A percentile compares a stretch with the other conserved stretches of the same genome.
Conservation (phyloP, 2,329 filamentous ascomycete species). For the Penicillium janthinellum region DNA sequence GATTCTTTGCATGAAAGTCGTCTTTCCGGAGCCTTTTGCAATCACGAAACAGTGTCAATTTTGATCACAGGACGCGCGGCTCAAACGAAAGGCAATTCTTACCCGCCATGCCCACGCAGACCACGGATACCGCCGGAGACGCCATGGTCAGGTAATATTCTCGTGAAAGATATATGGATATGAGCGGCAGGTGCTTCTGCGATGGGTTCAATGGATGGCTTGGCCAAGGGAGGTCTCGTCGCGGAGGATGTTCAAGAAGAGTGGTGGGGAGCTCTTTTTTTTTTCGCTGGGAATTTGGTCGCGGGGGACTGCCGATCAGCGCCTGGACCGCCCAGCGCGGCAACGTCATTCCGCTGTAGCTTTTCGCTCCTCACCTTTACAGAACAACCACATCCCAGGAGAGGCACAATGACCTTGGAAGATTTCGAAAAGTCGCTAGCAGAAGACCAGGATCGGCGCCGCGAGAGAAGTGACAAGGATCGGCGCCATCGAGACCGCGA, state of each 20-base stretch:
- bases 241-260: not conserved
- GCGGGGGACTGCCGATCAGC: slow-evolving; percentile 34
- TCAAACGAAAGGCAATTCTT: slow-evolving; percentile 30
- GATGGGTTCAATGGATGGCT: not conserved
- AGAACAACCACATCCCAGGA: not conserved
- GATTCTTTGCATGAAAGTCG: slow-evolving; percentile 99
- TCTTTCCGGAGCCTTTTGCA: slow-evolving; percentile 81
- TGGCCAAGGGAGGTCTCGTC: not conserved
- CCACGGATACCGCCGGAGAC: slow-evolving; percentile 71
- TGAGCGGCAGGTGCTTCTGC: not conserved
- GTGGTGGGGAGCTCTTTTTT: slow-evolving; percentile 24
- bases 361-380: slow-evolving; percentile 21
- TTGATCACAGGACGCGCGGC: not conserved
- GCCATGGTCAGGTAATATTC: slow-evolving; percentile 42
- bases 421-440: slow-evolving; percentile 80
- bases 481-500: slow-evolving; percentile 34
- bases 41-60: slow-evolving; percentile 3
- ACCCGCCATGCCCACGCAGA: slow-evolving; percentile 97
- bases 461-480: slow-evolving; percentile 42
- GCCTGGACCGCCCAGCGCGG: slow-evolving; percentile 33
- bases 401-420: slow-evolving; percentile 57
- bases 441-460: slow-evolving; percentile 52
- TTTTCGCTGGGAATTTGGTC: slow-evolving; percentile 28
- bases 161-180: not conserved
- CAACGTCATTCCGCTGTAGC: slow-evolving; percentile 37